Base-by-base conservation (phyloP, 2,329 filamentous ascomycete genomes). In the Elsinoe perseae region DNA sequence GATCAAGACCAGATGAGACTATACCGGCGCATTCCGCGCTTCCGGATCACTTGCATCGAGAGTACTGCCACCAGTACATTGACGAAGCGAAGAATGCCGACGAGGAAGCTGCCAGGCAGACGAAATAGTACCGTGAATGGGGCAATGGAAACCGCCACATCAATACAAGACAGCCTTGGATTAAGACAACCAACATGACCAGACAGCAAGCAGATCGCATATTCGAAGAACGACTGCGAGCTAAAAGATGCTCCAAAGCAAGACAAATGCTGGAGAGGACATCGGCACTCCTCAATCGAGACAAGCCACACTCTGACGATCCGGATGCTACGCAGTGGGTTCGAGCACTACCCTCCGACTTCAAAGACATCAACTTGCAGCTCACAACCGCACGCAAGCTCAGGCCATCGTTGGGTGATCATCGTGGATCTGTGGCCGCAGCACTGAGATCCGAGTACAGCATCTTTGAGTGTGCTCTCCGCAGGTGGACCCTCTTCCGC, bases 181-280 rank as follows among this genome's bases (percentile, higher is more conserved):
- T 52, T n/a, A 16, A n/a, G 16, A 38, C 48, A 21, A 20, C 28
- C 30, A 25, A 38, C 30, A 52, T 52, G 48, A 52, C 48, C 25
- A 34, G 48, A 20, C 48, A 52, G 30, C 48, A 52, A 36, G 30
- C 48, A 18, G 48, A 52, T 21, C 48, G 48, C 3, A 52, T 52
- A 8, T 52, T 36, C 20, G 48, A 52, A 20, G 48, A 52, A 4
- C 21, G 6, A 7, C 48, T 52, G 8, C 48, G 48, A 14, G 30
- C 4, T 8, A 28, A n/a, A 32, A n/a, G 48, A n/a, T 25, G 25
- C 7, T 52, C 48, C 5, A 36, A 6, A 38, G 14, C 9, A 12
- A 23, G 48, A 25, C 16, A 8, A 12, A 16, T 36, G 10, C 12
- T 52, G 7, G 48, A 52, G 16, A 34, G 48, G 16, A 16, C 25